A percentile compares a stretch with the other conserved stretches of the same genome.
These are phyloP conservation scores for Diatrype stigma DNA, from an alignment of 2,329 filamentous ascomycete species.

Conservation along the genomic window DNA sequence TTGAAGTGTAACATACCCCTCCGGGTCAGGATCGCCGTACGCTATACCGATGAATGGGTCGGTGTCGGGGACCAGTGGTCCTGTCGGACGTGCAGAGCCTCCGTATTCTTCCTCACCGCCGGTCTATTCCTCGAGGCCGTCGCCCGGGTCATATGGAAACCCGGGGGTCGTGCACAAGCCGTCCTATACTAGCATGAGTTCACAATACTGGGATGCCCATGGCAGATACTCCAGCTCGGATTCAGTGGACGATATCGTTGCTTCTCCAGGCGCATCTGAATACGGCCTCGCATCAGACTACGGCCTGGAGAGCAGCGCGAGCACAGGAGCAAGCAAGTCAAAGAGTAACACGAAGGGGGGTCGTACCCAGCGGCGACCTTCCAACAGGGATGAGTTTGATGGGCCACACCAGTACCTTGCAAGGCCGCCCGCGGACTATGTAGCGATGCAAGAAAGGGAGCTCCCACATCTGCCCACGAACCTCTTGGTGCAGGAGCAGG, in stretches of 20 bases:
- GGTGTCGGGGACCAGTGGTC: conserved; percentile 30
- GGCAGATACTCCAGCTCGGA: conserved; percentile 53
- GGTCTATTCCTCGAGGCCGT: conserved; percentile 38
- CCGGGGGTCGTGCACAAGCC: conserved; percentile 23
- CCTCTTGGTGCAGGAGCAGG: conserved; percentile 78
- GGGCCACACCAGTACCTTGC: conserved; percentile 80
- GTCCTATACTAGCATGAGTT: conserved; percentile 37
- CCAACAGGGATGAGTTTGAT: conserved; percentile 85
- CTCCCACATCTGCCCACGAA: conserved; percentile 79
- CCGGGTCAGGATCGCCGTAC: conserved; percentile 30
- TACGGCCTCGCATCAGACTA: conserved; percentile 57
- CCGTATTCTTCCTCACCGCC: conserved; percentile 34
- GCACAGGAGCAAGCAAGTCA: conserved; percentile 38
- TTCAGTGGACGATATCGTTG: conserved; percentile 55
- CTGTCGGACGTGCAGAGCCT: conserved; percentile 35
- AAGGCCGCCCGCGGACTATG: conserved; percentile 64
- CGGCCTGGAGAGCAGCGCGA: conserved; percentile 47
- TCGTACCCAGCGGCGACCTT: conserved; percentile 62
- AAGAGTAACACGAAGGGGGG: conserved; percentile 46
- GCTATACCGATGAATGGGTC: conserved; percentile 29
- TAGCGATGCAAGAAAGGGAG: conserved; percentile 74
- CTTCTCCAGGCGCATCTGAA: conserved; percentile 57
- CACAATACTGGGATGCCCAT: conserved; percentile 44
- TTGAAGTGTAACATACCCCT: conserved; percentile 41
- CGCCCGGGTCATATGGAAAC: conserved; percentile 35